Base-by-base conservation (phyloP, 1,284 basidiomycete genomes). In the Coniophora puteana region DNA sequence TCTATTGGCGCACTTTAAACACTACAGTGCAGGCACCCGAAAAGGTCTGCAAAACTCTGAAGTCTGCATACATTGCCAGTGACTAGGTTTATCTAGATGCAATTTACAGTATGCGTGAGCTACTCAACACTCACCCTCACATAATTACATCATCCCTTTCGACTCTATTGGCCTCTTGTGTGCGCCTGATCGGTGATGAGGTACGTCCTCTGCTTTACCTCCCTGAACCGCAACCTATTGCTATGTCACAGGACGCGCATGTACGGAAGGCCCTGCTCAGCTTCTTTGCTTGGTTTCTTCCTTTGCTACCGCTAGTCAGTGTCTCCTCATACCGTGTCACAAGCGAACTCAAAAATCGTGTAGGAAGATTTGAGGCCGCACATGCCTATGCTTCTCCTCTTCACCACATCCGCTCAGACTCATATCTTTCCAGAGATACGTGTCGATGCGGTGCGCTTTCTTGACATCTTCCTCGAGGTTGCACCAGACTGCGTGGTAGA, bases 371-470 rank as follows among this genome's bases (percentile, higher is more conserved):
- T 92, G 2, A 53, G 68, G 4, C 91, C 87, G 6, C 91, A 92
- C 58, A 74, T 83, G 4, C 73, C 84, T 0, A 56, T 82, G 0
- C 69, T 96, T 2, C 69, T 95, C 13, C 76, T 97, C 11, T 96
- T 93, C 61, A 82, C 84, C 0, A 83, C 90, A 2, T 95, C 94
- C 4, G 92, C 92, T 0, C 85, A 96, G 59, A 93, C 91, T 0
- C 89, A 96, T 55, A 96, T 99, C 43, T 95, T 93, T 60, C 92
- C 93, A 8, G 90, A 94, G 53, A 89, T 98, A 44, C 77, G 93
- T 8, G 74, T 97, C 32, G 95, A 98, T 57, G 92, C 93, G 1
- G 74, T 95, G 47, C 80, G 82, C 20, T 78, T 94, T 48, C 65
- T 99, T 36, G 78, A 90, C 54, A 61, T 96, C 12, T 74, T 93